Base-by-base conservation (phyloP, 2,329 filamentous ascomycete species). In the Cryphonectria naterciae region DNA sequence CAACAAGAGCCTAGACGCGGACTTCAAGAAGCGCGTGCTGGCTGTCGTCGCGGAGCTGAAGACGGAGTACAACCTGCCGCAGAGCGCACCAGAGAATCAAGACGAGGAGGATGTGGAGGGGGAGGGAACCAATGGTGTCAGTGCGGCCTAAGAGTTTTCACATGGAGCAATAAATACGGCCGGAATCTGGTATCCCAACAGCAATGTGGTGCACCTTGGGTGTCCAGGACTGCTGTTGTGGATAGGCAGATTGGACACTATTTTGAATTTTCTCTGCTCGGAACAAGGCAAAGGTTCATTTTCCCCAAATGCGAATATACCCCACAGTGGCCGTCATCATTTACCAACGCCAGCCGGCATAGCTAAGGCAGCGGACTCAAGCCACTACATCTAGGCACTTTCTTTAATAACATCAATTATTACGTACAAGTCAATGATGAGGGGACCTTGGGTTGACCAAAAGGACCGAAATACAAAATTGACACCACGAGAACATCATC, bases 11-110 rank as follows among this genome's bases (percentile, higher is more conserved):
- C 35, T 74, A 15, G 72, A 69, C 17, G 67, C 68, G 28, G 73
- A 43, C 37, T 74, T 70, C 5, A 65, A 62, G 58, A 62, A 68
- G 35, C 46, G 68, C 17, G 41, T 68, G 13, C n/a, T 73, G 41
- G 60, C 39, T 8, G 32, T 72, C 35, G 73, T 73, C 2, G 70
- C 60, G 66, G 64, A 54, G 70, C 35, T 74, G 7, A 58, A 67
- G 68, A 58, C 60, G 17, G 32, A 72, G 68, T 68, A 68, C 52
- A 65, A 68, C 41, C 43, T 74, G 63, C 72, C 73, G 10, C 68
- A 67, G 64, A 71, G 63, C 5, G 68, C 66, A 10, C 69, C 68
- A n/a, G 68, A 65, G 54, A 70, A 52, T 5, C 61, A 65, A 5
- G 68, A 70, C 2, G 68, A 56, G 5, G 71, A 58, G 1, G 66